Percentiles rank a stretch among this genome's conserved stretches.
Evolutionary conservation across 768 basidiomycete genomes (phyloP).

Genomic region (Phaeotremella fagi): DNA sequence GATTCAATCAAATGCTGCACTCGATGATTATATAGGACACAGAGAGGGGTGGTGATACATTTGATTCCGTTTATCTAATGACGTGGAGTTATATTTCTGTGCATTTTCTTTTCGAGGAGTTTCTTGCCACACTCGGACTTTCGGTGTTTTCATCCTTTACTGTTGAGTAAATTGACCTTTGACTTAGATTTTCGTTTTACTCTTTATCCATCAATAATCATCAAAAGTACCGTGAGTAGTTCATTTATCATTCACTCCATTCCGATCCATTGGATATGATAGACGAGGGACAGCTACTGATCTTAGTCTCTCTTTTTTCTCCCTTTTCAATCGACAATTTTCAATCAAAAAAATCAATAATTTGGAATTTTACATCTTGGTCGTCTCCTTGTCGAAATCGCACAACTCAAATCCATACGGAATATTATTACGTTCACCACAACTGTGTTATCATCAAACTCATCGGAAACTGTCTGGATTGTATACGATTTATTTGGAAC

Average conservation of each 20-base stretch:
- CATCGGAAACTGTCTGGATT: no score
- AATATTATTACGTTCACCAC: no score
- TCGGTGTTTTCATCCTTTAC: background rate
- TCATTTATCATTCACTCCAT: no score
- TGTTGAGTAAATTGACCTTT: background rate
- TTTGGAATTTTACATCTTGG: no score
- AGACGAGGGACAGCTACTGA: background rate
- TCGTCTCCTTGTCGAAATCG: no score
- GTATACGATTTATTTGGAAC: no score
- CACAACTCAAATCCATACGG: no score
- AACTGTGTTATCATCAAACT: no score
- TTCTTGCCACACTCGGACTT: background rate
- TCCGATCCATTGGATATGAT: background rate
- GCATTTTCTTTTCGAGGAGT: background rate
- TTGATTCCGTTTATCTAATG: background rate
- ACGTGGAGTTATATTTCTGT: background rate
- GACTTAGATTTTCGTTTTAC: background rate
- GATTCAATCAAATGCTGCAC: conserved; percentile 3
- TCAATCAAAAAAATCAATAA: no score
- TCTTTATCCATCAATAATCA: background rate
- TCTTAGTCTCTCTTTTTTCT: background rate
- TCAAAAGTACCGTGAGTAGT: background rate
- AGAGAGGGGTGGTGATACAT: background rate
- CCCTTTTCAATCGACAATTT: no score
- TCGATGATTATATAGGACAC: background rate